phyloP scores from a whole-genome alignment of 495 filamentous ascomycete species.

The Penicillium flavigenum region DNA sequence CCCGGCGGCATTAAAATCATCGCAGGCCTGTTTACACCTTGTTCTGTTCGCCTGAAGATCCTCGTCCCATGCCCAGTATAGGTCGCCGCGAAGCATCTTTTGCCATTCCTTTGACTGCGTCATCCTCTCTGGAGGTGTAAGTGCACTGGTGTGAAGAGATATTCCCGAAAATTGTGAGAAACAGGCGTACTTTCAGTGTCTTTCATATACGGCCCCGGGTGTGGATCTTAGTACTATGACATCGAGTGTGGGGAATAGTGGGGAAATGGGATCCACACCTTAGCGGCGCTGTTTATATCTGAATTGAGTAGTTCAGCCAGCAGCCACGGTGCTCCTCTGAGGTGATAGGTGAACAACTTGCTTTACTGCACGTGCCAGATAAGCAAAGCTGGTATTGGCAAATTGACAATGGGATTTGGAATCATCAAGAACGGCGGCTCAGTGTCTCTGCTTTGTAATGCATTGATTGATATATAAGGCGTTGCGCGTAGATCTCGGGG shows the following conservation, averaged over 20 bases:
- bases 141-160: not conserved
- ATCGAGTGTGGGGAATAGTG: not conserved
- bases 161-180: not conserved
- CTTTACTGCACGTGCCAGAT: no score
- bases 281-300: not conserved
- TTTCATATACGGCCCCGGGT: not conserved
- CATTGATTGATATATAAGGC: no score
- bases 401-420: no score
- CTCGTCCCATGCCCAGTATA: slow-evolving; percentile 52
- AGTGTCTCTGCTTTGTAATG: no score
- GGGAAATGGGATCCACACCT: not conserved
- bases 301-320: slow-evolving; percentile 4
- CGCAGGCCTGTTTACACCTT: slow-evolving; percentile 57
- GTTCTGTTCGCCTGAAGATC: slow-evolving; percentile 54
- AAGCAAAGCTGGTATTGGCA: no score
- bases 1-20: slow-evolving; percentile 58
- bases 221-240: not conserved
- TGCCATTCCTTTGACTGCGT: slow-evolving; percentile 38
- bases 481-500: no score
- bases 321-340: not conserved
- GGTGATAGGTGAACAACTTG: not conserved
- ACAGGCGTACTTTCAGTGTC: not conserved
- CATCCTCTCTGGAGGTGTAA: slow-evolving; percentile 12
- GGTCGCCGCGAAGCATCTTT: slow-evolving; percentile 35
- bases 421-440: no score